Percentiles rank a stretch among this genome's conserved stretches.
Evolutionary conservation across 257 asterid genomes (phyloP).

Genomic region (Solanum tacnaense): DNA sequence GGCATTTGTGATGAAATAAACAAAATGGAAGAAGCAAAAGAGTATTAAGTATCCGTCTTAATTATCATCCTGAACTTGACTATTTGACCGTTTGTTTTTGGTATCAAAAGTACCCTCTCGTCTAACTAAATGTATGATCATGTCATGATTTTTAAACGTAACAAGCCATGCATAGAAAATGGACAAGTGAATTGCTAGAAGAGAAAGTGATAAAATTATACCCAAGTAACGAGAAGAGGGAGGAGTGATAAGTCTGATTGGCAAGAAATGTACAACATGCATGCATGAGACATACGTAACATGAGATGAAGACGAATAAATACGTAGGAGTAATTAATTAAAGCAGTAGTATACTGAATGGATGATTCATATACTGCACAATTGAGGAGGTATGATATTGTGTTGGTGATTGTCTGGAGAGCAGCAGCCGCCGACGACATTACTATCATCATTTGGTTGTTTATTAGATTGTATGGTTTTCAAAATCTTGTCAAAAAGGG

Average conservation of each 20-base stretch:
- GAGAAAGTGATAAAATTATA: not conserved
- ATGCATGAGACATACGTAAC: not conserved
- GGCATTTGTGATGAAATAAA: not conserved
- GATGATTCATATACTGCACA: not conserved
- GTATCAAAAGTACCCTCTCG: not conserved
- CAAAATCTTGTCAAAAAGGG: conserved; percentile 43
- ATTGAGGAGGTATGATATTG: not conserved
- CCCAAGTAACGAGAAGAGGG: not conserved
- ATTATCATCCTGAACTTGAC: not conserved
- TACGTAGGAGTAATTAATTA: not conserved
- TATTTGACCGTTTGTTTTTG: not conserved
- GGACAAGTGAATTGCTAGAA: not conserved
- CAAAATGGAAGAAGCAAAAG: not conserved
- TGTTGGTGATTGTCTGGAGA: not conserved
- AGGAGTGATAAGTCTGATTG: not conserved
- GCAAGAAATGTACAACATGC: not conserved
- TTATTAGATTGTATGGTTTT: conserved; percentile 25
- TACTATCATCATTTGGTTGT: not conserved
- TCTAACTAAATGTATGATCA: not conserved
- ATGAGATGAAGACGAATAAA: not conserved
- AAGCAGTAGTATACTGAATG: not conserved
- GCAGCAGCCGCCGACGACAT: not conserved
- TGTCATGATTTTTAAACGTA: not conserved
- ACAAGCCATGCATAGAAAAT: not conserved
- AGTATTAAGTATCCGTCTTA: not conserved